Evolutionary conservation across 1,284 basidiomycete species (phyloP).

Genomic region (Melampsora larici-populina): DNA sequence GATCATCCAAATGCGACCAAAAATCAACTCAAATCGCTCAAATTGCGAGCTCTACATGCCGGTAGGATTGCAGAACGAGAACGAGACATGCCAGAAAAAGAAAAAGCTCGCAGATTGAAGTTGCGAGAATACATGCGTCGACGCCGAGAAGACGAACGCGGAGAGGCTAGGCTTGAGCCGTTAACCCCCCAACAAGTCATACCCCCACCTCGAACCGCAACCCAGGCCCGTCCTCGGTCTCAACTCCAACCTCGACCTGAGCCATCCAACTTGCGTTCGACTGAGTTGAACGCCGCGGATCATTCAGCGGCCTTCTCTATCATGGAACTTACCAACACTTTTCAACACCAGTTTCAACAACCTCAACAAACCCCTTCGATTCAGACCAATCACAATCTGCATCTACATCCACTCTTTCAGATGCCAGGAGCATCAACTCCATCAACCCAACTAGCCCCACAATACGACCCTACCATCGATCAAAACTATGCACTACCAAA

Average conservation of each 20-base stretch:
- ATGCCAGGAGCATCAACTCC: slow-evolving; percentile 14
- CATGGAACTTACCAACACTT: slow-evolving; percentile 31
- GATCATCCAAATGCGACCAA: slow-evolving; percentile 23
- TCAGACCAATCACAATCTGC: slow-evolving; percentile 1
- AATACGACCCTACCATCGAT: slow-evolving; percentile 10
- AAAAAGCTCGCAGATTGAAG: slow-evolving; percentile 25
- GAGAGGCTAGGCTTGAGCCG: background rate
- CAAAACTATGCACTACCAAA: background rate
- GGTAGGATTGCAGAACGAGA: slow-evolving; percentile 34
- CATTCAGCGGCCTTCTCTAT: slow-evolving; percentile 37
- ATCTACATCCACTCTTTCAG: slow-evolving; percentile 36
- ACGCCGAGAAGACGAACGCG: slow-evolving; percentile 36
- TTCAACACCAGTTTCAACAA: background rate
- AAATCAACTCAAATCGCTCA: slow-evolving; percentile 35
- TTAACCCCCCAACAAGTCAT: too few relatives aligned
- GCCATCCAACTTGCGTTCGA: background rate
- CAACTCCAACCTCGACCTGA: background rate
- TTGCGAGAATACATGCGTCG: slow-evolving; percentile 38
- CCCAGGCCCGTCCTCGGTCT: background rate
- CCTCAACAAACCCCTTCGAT: background rate
- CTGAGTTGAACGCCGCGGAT: slow-evolving; percentile 21
- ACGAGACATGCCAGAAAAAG: slow-evolving; percentile 38
- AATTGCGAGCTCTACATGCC: slow-evolving; percentile 31
- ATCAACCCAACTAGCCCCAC: background rate
- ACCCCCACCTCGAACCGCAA: background rate